Evolutionary conservation across 2,329 filamentous ascomycete genomes (phyloP), one percentile per base, ranked within the genome.

Genomic region (Alternaria triticimaculans): DNA sequence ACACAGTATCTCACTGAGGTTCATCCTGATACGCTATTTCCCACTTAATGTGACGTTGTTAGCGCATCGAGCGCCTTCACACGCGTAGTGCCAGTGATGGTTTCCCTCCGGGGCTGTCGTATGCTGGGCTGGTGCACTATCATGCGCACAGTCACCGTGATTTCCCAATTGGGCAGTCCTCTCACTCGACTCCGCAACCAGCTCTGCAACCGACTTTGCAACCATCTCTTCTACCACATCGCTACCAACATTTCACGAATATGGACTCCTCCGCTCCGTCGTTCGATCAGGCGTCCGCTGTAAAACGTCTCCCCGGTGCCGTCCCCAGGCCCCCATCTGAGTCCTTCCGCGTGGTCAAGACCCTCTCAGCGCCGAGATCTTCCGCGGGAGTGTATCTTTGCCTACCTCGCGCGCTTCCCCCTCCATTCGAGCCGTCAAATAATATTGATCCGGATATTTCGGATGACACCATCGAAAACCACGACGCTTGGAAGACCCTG

Each of bases 321-420:
- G 26, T 49, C 4, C 50, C 46, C 12, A 54, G 6, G 12, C 63
- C 66, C 21, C 60, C 58, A 49, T 11, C n/a, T 15, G 55, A 60
- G 8, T 48, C 62, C 3, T 69, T 67, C 46, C 56, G 62, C 56
- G 55, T 48, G 4, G 53, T 67, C 37, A 65, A 61, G 45, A 44
- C 11, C 0, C 44, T 67, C 6, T 58, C 56, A 6, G 18, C 10
- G 3, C 12, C 4, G 11, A 4, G 3, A 1, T 49, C 28, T 12
- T 14, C 14, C 14, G 15, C 30, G 2, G 50, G n/a, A 9, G 46
- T 55, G 12, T 60, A 46, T 9, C 63, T 68, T 3, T 67, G 66
- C 21, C 60, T 68, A 5, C 61, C 56, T 1, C 64, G 66, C 50
- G 23, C 14, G 3, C 56, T 59, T 1, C 23, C 26, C 9, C 37